These are phyloP conservation scores for Xerocomus brunneocitrinus DNA, from an alignment of 768 basidiomycete species.

Conservation along the genomic window DNA sequence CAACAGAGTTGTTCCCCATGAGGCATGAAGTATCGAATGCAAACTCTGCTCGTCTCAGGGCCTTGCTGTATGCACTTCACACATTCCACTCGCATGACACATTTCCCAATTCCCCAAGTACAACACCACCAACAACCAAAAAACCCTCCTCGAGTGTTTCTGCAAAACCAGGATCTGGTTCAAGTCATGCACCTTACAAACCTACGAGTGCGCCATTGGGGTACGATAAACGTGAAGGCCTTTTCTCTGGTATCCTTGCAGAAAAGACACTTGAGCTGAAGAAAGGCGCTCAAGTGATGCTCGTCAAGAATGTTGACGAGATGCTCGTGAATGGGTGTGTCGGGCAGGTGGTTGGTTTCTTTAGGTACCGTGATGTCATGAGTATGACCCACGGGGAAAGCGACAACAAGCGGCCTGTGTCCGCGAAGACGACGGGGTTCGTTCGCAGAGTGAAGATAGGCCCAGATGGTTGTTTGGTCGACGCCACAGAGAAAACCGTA, in stretches of 20 bases:
- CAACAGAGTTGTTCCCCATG: conserved; percentile 58
- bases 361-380: conserved; percentile 21
- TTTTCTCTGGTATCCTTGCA: conserved; percentile 61
- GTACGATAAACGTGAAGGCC: conserved; percentile 43
- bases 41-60: conserved; percentile 51
- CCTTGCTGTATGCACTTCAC: conserved; percentile 39
- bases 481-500: neutral
- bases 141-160: conserved; percentile 3
- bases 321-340: conserved; percentile 68
- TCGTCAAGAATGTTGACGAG: conserved; percentile 62
- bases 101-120: conserved; percentile 14
- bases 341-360: conserved; percentile 58
- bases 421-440: conserved; percentile 30
- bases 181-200: conserved; percentile 30
- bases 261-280: conserved; percentile 53
- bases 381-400: conserved; percentile 15
- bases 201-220: conserved; percentile 7
- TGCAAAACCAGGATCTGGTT: neutral
- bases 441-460: conserved; percentile 33
- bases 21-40: conserved; percentile 66
- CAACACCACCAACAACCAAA: neutral
- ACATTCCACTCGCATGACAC: conserved; percentile 53
- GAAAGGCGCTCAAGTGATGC: conserved; percentile 59
- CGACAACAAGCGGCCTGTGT: conserved; percentile 20
- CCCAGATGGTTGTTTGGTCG: conserved; percentile 24